A percentile compares a stretch with the other conserved stretches of the same genome.
phyloP scores from a whole-genome alignment of 2,329 filamentous ascomycete genomes.

The Penicillium sp. region DNA sequence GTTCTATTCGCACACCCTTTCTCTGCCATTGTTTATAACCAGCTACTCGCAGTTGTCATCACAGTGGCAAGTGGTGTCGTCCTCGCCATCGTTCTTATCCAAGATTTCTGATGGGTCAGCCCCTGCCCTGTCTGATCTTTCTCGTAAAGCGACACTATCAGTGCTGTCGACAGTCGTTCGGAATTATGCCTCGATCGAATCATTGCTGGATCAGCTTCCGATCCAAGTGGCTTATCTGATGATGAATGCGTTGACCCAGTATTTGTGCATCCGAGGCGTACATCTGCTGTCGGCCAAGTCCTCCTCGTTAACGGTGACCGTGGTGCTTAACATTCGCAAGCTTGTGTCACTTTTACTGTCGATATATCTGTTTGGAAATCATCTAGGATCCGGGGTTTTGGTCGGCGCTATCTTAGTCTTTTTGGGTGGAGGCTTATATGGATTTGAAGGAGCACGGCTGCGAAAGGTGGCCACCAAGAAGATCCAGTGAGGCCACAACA shows the following conservation, averaged over 20 bases:
- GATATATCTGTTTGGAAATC: slow-evolving; percentile 92
- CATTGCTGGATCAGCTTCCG: slow-evolving; percentile 30
- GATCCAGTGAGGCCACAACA: slow-evolving; percentile 7
- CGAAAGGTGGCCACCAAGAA: slow-evolving; percentile 26
- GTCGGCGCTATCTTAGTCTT: slow-evolving; percentile 84
- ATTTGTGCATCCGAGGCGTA: slow-evolving; percentile 91
- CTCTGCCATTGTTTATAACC: slow-evolving; percentile 46
- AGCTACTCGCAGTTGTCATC: slow-evolving; percentile 35
- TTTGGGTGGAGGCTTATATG: slow-evolving; percentile 85
- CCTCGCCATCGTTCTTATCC: slow-evolving; percentile 35
- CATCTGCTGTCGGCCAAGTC: slow-evolving; percentile 88
- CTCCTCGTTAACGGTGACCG: slow-evolving; percentile 91
- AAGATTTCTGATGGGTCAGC: slow-evolving; percentile 8
- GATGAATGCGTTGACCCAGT: slow-evolving; percentile 75
- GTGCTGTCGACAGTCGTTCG: slow-evolving; percentile 10
- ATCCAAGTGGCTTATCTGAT: slow-evolving; percentile 41
- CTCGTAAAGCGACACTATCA: slow-evolving; percentile 11
- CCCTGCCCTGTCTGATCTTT: background rate
- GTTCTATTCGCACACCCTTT: slow-evolving; percentile 75
- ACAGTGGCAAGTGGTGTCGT: slow-evolving; percentile 38
- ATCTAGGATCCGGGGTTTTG: slow-evolving; percentile 72
- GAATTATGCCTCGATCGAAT: slow-evolving; percentile 21
- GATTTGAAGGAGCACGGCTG: slow-evolving; percentile 60
- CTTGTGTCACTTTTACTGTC: slow-evolving; percentile 86
- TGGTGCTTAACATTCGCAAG: slow-evolving; percentile 93